Base-by-base conservation (phyloP, 1,284 basidiomycete genomes). In the Boletus sp. region DNA sequence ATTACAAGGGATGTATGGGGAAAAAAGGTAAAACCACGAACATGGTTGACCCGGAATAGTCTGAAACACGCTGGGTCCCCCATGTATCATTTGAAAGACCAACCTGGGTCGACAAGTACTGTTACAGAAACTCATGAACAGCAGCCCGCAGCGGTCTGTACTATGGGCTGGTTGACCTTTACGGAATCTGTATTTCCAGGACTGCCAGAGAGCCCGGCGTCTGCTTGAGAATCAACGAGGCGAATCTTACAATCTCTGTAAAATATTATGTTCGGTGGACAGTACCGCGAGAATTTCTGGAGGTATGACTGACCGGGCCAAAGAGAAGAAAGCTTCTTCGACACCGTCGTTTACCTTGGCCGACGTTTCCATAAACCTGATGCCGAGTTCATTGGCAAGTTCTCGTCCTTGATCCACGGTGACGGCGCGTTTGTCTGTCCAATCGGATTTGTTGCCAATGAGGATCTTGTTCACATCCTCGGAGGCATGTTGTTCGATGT, bases 391-490 rank as follows among this genome's bases (percentile, higher is more conserved):
- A 56, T 88, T 81, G 17, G 95, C 95, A 37, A 97, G 84, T 67
- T 90, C 88, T 54, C 84, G 86, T 52, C 91, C 91, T 76, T 94
- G 91, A 70, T 94, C 90, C 72, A 90, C 88, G 3, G 93, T 90
- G 58, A 99, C 93, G 27, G 89, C 93, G 68, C 93, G 90, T 82
- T 98, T 98, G 79, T 98, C 97, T 59, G 90, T 89, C 95, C 96
- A 98, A 78, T 99, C 97, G 62, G 93, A 97, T 80, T 99, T 99
- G 84, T 99, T 99, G 55, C 97, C 97, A 65, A 99, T 93, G 59
- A 99, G 88, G 65, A 99, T 95, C 88, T 98, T 99, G 86, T 98
- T 98, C 64, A 99, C 97, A 40, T 95, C 96, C 70, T 98, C 94
- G 7, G 95, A 97, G 30, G 97, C 97, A 76, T 99, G 97, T 78